Conservation (phyloP, 192 early-diverging fungal species). For the Coemansia furcata region DNA sequence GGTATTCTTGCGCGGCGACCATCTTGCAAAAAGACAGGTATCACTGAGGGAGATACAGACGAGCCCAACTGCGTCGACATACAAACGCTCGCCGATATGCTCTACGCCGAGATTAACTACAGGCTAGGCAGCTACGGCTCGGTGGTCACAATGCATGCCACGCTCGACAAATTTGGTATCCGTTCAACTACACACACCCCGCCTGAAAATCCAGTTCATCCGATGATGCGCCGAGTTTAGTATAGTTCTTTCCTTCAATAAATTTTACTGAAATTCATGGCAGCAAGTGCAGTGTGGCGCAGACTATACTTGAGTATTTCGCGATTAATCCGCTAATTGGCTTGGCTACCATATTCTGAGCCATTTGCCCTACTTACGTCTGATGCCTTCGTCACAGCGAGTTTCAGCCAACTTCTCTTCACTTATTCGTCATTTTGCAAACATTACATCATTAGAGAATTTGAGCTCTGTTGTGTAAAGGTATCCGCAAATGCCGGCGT, state of each 20-base stretch:
- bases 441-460: background rate
- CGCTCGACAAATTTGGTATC: background rate
- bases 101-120: conserved; percentile 1
- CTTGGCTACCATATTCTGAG: background rate
- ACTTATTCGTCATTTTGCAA: background rate
- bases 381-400: background rate
- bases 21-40: background rate
- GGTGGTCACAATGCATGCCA: conserved; percentile 1
- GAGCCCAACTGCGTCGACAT: background rate
- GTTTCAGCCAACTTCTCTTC: background rate
- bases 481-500: conserved; percentile 15
- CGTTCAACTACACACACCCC: background rate
- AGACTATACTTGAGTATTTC: background rate
- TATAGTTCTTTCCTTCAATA: background rate
- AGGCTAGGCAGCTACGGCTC: conserved; percentile 5
- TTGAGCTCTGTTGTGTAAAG: background rate
- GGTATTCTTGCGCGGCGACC: background rate
- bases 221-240: conserved; percentile 1
- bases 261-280: background rate
- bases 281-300: background rate
- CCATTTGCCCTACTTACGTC: no score
- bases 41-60: background rate
- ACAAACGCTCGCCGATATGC: background rate
- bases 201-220: conserved; percentile 1
- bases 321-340: background rate